A percentile compares a stretch with the other conserved stretches of the same genome.
Conservation (phyloP, 2,329 filamentous ascomycete species). For the Penicillium griseofulvum region DNA sequence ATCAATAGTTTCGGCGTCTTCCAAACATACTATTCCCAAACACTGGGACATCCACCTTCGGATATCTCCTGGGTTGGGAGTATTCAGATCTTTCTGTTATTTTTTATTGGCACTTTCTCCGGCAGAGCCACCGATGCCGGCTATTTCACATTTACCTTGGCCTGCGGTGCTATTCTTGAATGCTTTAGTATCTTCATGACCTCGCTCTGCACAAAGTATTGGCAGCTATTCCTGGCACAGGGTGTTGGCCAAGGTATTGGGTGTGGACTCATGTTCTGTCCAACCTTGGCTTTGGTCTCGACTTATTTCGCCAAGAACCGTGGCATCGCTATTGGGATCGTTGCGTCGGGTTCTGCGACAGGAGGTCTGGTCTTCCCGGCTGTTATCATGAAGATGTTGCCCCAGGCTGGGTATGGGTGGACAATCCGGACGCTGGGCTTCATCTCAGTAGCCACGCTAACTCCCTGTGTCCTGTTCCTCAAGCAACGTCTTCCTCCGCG, state of each 20-base stretch:
- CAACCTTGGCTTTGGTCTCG: slow-evolving; percentile 54
- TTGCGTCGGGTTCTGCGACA: slow-evolving; percentile 58
- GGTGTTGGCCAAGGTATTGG: slow-evolving; percentile 59
- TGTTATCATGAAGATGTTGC: slow-evolving; percentile 56
- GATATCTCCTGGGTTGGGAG: slow-evolving; percentile 55
- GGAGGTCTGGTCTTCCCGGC: slow-evolving; percentile 65
- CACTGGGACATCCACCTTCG: slow-evolving; percentile 43
- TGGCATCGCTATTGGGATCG: slow-evolving; percentile 59
- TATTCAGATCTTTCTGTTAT: slow-evolving; percentile 52
- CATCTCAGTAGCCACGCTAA: slow-evolving; percentile 52
- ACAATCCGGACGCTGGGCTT: slow-evolving; percentile 63
- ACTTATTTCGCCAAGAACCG: slow-evolving; percentile 63
- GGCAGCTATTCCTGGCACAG: slow-evolving; percentile 52
- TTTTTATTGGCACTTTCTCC: slow-evolving; percentile 51
- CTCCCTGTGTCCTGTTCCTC: slow-evolving; percentile 46
- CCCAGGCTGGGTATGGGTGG: slow-evolving; percentile 62
- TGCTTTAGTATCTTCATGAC: slow-evolving; percentile 54
- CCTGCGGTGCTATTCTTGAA: slow-evolving; percentile 45
- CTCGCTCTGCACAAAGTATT: slow-evolving; percentile 48
- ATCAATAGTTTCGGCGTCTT: slow-evolving; percentile 58
- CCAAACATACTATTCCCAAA: slow-evolving; percentile 52
- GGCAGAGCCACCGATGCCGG: slow-evolving; percentile 54
- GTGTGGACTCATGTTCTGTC: slow-evolving; percentile 54
- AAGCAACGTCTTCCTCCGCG: slow-evolving; percentile 51
- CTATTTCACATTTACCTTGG: slow-evolving; percentile 47